phyloP scores from a whole-genome alignment of 257 asterid genomes.

The Parsonsia alboflavescens region DNA sequence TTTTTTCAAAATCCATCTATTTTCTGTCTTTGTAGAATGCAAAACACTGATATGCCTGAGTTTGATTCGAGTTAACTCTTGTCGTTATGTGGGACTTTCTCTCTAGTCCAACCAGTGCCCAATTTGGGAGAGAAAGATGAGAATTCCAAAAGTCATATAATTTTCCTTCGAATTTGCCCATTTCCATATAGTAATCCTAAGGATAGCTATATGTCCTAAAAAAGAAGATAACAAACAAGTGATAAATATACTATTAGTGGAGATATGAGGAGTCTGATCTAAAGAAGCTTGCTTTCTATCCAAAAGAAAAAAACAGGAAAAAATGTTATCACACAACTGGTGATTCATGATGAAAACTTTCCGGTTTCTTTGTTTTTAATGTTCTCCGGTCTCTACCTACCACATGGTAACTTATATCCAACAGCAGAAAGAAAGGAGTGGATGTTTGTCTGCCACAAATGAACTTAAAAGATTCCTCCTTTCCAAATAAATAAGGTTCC shows the following conservation, averaged over 20 bases:
- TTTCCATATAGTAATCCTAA: too few relatives aligned
- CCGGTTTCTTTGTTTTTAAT: slow-evolving; percentile 16
- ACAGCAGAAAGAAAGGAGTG: slow-evolving; percentile 27
- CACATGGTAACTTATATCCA: slow-evolving; percentile 42
- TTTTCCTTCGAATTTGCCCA: too few relatives aligned
- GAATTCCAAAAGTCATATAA: too few relatives aligned
- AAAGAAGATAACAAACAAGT: too few relatives aligned
- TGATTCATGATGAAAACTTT: slow-evolving; percentile 20
- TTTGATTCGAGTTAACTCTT: too few relatives aligned
- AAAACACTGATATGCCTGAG: too few relatives aligned
- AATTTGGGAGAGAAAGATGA: too few relatives aligned
- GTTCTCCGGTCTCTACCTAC: slow-evolving; percentile 40
- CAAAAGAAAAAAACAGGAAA: background rate
- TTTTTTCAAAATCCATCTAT: background rate
- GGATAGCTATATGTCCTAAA: too few relatives aligned
- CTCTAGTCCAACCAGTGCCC: too few relatives aligned
- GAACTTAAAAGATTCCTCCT: slow-evolving; percentile 57
- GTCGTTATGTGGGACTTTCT: background rate
- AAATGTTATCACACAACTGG: slow-evolving; percentile 9
- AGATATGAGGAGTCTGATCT: slow-evolving; percentile 47
- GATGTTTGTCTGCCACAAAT: slow-evolving; percentile 78
- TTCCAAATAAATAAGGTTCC: slow-evolving; percentile 26
- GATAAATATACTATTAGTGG: slow-evolving; percentile 12
- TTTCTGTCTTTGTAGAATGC: background rate
- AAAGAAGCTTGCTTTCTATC: slow-evolving; percentile 19